These are phyloP conservation scores for Ascosphaera apis DNA, from an alignment of 2,329 filamentous ascomycete genomes.

Conservation along the genomic window DNA sequence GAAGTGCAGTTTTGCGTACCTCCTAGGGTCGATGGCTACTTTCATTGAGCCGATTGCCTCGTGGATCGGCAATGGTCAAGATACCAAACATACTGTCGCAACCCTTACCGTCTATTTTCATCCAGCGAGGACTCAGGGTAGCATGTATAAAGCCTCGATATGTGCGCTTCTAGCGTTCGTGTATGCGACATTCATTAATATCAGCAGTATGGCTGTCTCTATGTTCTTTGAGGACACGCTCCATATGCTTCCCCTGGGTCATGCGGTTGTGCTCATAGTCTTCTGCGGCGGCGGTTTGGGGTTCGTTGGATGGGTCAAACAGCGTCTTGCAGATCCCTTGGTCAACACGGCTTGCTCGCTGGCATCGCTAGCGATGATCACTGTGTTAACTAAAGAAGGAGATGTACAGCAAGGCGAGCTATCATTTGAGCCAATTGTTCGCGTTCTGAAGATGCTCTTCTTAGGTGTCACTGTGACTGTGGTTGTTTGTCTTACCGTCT, in stretches of 20 bases:
- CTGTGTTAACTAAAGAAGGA: slow-evolving; percentile 74
- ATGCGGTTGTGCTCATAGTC: slow-evolving; percentile 54
- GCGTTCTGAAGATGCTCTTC: slow-evolving; percentile 64
- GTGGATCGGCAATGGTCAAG: slow-evolving; percentile 49
- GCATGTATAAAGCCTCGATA: slow-evolving; percentile 67
- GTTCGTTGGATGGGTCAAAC: slow-evolving; percentile 72
- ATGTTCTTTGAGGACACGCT: slow-evolving; percentile 50
- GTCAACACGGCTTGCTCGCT: slow-evolving; percentile 72
- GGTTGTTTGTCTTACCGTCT: slow-evolving; percentile 53
- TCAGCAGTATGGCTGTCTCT: slow-evolving; percentile 73
- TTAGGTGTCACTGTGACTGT: slow-evolving; percentile 52
- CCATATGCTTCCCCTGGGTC: slow-evolving; percentile 45
- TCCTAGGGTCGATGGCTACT: slow-evolving; percentile 66
- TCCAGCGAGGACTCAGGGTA: slow-evolving; percentile 62
- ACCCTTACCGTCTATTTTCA: slow-evolving; percentile 93
- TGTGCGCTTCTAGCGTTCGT: slow-evolving; percentile 56
- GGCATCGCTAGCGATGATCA: slow-evolving; percentile 71
- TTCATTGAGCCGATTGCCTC: slow-evolving; percentile 52
- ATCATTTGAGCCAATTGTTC: slow-evolving; percentile 56
- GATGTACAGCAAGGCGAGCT: slow-evolving; percentile 64
- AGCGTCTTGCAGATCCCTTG: slow-evolving; percentile 51
- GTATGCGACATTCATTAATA: slow-evolving; percentile 53
- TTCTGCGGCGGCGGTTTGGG: slow-evolving; percentile 75
- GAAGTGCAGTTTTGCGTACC: slow-evolving; percentile 78
- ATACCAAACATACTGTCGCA: slow-evolving; percentile 83